Conservation (phyloP, 441 rosid genomes). For the California macrophylla region DNA sequence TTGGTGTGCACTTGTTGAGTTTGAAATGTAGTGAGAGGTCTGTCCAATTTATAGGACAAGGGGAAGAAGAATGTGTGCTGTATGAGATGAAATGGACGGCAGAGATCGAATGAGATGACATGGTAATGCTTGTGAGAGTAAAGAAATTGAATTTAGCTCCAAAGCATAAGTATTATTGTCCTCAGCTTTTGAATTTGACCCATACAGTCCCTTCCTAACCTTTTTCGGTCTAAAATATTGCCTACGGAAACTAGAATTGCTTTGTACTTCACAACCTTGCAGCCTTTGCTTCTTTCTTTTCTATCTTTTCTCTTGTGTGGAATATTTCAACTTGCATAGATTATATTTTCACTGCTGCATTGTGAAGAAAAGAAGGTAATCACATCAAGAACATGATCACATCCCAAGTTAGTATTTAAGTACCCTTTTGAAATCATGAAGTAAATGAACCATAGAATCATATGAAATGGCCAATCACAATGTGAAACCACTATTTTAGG, state of each 20-base stretch:
- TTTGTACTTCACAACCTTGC: conserved; percentile 2
- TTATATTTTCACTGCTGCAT: background rate
- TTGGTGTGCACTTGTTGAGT: background rate
- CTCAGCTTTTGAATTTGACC: conserved; percentile 30
- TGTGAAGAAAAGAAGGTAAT: background rate
- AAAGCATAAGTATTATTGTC: conserved; percentile 28
- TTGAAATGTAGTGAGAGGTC: background rate
- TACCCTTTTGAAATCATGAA: background rate
- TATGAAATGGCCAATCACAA: background rate
- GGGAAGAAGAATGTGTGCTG: background rate
- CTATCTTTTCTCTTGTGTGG: background rate
- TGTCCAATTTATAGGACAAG: conserved; percentile 23
- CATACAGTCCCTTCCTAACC: conserved; percentile 4
- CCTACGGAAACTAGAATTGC: conserved; percentile 9
- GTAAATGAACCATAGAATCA: background rate
- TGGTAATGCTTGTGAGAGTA: conserved; percentile 4
- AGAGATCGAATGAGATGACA: conserved; percentile 20
- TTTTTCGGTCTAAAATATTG: background rate
- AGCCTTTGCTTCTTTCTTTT: conserved; percentile 3
- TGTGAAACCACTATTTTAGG: background rate
- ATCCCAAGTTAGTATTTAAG: background rate
- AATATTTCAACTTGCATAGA: conserved; percentile 12
- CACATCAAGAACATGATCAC: background rate
- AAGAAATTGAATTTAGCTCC: conserved; percentile 1
- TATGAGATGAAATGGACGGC: conserved; percentile 23